Evolutionary conservation across 140 eudicot genomes (phyloP).

Genomic region (Anethum foeniculum): DNA sequence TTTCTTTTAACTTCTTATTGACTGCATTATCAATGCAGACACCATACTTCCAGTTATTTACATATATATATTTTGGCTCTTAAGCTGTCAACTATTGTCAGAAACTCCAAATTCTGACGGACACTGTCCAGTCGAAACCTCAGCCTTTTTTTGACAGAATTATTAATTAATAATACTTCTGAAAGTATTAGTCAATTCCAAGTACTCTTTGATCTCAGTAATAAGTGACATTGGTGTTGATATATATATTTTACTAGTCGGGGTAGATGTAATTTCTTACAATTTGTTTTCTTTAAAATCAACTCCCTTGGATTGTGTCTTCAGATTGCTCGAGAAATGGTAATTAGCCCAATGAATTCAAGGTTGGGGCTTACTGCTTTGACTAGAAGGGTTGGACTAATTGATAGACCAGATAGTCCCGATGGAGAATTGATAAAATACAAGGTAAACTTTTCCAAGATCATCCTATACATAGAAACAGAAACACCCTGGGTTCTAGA

Average conservation of each 20-base stretch:
- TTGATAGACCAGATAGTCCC: constrained; percentile 51
- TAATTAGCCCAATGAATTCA: constrained; percentile 84
- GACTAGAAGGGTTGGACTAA: constrained; percentile 66
- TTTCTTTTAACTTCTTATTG: neutral
- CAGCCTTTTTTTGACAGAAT: neutral
- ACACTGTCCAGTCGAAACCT: neutral
- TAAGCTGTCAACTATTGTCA: neutral
- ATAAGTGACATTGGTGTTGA: neutral
- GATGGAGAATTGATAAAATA: constrained; percentile 65
- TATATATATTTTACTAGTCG: neutral
- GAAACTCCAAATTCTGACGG: neutral
- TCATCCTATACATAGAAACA: neutral
- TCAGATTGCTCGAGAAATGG: constrained; percentile 96
- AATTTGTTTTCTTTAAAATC: constrained; percentile 1
- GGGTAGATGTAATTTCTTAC: neutral
- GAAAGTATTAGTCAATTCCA: neutral
- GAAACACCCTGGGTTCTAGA: neutral
- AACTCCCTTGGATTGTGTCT: constrained; percentile 12
- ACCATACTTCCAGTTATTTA: neutral
- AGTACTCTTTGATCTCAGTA: neutral
- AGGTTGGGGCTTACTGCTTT: constrained; percentile 72
- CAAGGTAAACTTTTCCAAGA: constrained; percentile 34
- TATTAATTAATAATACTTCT: neutral
- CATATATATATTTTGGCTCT: neutral
- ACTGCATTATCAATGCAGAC: neutral